Evolutionary conservation across 306 rosid species (phyloP).

Genomic region (Canavalia ensiformis): DNA sequence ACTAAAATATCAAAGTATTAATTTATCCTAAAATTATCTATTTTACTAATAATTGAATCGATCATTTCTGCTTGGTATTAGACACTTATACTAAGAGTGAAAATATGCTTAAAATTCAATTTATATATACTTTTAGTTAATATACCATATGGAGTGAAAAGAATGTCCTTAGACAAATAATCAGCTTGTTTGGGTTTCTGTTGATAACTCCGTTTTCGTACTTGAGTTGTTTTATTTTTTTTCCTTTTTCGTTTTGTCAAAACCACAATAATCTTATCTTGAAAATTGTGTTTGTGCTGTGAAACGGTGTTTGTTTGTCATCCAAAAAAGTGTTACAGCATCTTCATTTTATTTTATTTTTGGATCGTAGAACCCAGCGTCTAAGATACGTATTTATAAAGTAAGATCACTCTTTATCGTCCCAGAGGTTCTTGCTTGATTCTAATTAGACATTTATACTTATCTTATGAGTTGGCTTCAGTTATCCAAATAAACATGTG

Average conservation of each 20-base stretch:
- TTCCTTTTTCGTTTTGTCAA: too few relatives aligned
- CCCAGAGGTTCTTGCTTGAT: not conserved
- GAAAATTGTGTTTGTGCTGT: too few relatives aligned
- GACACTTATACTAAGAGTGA: not conserved
- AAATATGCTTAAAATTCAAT: not conserved
- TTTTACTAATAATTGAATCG: not conserved
- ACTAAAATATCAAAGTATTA: not conserved
- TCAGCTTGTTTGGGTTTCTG: too few relatives aligned
- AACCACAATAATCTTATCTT: too few relatives aligned
- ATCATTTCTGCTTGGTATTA: not conserved
- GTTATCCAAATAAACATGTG: not conserved
- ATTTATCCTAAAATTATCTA: not conserved
- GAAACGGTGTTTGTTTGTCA: too few relatives aligned
- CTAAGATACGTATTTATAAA: not conserved
- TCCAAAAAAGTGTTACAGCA: too few relatives aligned
- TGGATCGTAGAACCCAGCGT: not conserved
- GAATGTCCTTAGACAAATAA: too few relatives aligned
- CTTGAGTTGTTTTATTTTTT: too few relatives aligned
- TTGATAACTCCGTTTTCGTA: too few relatives aligned
- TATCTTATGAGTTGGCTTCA: constrained; percentile 24
- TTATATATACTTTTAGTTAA: not conserved
- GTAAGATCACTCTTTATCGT: not conserved
- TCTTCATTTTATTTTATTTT: too few relatives aligned
- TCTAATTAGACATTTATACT: not conserved
- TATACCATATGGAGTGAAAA: not conserved